Evolutionary conservation across 148 eudicot genomes (phyloP).

Genomic region (Dianthus caryophyllus): DNA sequence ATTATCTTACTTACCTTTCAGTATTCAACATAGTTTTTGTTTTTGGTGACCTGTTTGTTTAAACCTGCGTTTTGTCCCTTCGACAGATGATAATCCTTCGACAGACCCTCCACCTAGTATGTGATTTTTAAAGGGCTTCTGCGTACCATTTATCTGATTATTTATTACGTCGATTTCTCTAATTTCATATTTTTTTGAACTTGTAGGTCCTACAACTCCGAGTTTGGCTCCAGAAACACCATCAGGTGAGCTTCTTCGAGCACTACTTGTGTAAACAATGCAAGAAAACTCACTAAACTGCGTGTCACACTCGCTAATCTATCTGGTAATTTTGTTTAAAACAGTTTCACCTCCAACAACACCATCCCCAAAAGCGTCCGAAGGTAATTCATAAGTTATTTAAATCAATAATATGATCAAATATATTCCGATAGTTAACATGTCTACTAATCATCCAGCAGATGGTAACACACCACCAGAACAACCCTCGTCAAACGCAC

Average conservation of each 20-base stretch:
- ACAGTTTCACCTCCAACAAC: not conserved
- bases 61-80: not conserved
- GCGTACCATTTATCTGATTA: not conserved
- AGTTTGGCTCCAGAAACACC: constrained; percentile 3
- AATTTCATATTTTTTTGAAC: not conserved
- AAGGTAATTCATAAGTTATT: not conserved
- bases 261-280: too few species aligned
- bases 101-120: constrained; percentile 10
- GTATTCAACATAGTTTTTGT: not conserved
- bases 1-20: not conserved
- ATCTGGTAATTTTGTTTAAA: not conserved
- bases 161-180: too few species aligned
- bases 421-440: not conserved
- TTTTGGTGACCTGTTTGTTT: too few species aligned
- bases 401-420: too few species aligned
- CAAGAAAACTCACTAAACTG: too few species aligned
- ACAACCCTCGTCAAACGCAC: not conserved
- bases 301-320: not conserved
- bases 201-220: not conserved
- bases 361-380: not conserved
- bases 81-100: constrained; percentile 9
- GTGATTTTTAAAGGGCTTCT: not conserved
- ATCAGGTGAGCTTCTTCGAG: constrained; percentile 6
- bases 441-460: not conserved
- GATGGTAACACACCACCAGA: constrained; percentile 3